Conservation (phyloP, 2,329 filamentous ascomycete species). For the Pseudocercospora cruenta region DNA sequence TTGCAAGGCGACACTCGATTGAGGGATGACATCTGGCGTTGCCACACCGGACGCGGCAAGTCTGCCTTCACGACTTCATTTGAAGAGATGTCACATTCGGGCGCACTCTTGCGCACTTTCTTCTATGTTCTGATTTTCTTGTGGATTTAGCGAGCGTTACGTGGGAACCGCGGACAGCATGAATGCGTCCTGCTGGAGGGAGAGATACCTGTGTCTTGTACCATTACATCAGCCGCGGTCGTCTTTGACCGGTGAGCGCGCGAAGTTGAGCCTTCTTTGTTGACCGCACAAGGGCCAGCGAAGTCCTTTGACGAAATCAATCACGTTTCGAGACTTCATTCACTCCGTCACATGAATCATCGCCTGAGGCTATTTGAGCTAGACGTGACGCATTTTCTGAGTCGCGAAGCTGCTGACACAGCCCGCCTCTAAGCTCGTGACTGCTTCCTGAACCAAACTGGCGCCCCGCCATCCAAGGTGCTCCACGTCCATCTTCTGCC, state of each 20-base stretch:
- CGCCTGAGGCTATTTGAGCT: neutral
- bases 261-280: conserved; percentile 15
- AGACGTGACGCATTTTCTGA: conserved; percentile 5
- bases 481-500: conserved; percentile 6
- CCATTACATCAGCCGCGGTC: conserved; percentile 12
- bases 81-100: neutral
- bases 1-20: too few species aligned
- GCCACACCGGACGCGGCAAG: too few species aligned
- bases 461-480: conserved; percentile 2
- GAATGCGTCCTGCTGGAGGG: neutral
- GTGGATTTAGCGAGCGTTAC: conserved; percentile 19
- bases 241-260: conserved; percentile 14
- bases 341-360: conserved; percentile 5
- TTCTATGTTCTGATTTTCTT: neutral
- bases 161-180: conserved; percentile 12
- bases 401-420: conserved; percentile 2
- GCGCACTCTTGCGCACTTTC: neutral
- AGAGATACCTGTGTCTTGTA: neutral
- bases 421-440: neutral
- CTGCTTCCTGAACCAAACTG: neutral
- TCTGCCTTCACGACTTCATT: too few species aligned
- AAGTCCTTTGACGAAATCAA: conserved; percentile 7
- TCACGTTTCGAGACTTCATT: conserved; percentile 1
- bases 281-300: neutral
- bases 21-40: too few species aligned